Percentiles rank a stretch among this genome's conserved stretches.
phyloP scores from a whole-genome alignment of 1,139 yeast genomes.

The Magnusiomyces sp. region DNA sequence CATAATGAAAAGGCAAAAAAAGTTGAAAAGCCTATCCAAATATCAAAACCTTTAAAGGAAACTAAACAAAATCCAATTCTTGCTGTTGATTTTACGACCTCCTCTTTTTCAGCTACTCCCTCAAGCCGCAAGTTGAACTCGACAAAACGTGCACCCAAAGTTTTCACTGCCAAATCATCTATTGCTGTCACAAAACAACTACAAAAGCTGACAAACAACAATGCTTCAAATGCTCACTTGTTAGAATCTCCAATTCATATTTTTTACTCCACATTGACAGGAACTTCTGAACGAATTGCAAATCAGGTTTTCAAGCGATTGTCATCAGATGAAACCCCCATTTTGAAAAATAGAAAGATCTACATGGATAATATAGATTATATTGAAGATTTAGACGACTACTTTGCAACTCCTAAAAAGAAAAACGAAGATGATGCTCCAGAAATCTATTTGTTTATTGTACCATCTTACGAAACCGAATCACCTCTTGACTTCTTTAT shows the following conservation, averaged over 20 bases:
- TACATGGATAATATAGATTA: conserved; percentile 70
- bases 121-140: too few relatives aligned
- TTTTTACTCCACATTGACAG: conserved; percentile 80
- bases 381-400: conserved; percentile 75
- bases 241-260: conserved; percentile 38
- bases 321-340: conserved; percentile 42
- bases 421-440: conserved; percentile 23
- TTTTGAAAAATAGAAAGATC: too few relatives aligned
- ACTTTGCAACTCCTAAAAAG: conserved; percentile 52
- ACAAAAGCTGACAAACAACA: conserved; percentile 24
- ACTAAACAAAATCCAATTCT: too few relatives aligned
- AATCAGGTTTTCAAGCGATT: conserved; percentile 29
- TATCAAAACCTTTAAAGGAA: too few relatives aligned
- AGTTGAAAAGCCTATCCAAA: too few relatives aligned
- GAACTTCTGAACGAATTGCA: conserved; percentile 69
- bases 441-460: conserved; percentile 63
- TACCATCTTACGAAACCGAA: conserved; percentile 90
- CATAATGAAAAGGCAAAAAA: too few relatives aligned
- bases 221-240: conserved; percentile 23
- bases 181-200: conserved; percentile 16
- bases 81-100: too few relatives aligned
- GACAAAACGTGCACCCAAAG: too few relatives aligned
- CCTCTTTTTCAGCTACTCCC: too few relatives aligned
- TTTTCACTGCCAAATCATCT: conserved; percentile 19
- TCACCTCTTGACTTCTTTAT: conserved; percentile 85